These are phyloP conservation scores for Rubia tinctorum DNA, from an alignment of 305 asterid genomes.

Conservation along the genomic window DNA sequence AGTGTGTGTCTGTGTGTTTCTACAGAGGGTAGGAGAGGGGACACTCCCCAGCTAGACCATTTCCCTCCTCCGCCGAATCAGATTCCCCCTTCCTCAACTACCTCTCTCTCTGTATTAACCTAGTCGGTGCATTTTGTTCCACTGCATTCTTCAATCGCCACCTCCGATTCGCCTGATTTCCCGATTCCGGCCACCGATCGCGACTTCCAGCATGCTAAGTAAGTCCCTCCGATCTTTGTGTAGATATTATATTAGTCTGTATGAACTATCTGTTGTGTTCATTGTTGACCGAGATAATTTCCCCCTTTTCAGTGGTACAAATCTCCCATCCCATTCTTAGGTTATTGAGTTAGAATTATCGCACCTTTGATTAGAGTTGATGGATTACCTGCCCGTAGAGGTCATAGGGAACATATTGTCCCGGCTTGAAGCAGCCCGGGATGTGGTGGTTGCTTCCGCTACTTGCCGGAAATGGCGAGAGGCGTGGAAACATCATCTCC, in stretches of 20 bases:
- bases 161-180: not conserved
- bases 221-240: slow-evolving; percentile 3
- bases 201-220: slow-evolving; percentile 24
- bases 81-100: slow-evolving; percentile 25
- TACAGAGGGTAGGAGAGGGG: slow-evolving; percentile 3
- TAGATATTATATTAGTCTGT: not conserved
- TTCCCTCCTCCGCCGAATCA: slow-evolving; percentile 32
- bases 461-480: slow-evolving; percentile 84
- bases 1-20: slow-evolving; percentile 12
- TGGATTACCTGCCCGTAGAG: slow-evolving; percentile 93
- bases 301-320: not conserved
- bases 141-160: slow-evolving; percentile 5
- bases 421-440: slow-evolving; percentile 74
- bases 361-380: slow-evolving; percentile 17
- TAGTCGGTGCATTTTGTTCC: too few species aligned
- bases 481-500: slow-evolving; percentile 84
- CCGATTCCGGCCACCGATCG: slow-evolving; percentile 14
- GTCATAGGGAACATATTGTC: slow-evolving; percentile 86
- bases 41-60: slow-evolving; percentile 27
- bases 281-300: not conserved
- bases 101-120: not conserved
- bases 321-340: not conserved
- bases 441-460: slow-evolving; percentile 80
- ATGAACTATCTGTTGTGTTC: not conserved
- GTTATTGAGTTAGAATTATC: slow-evolving; percentile 12